Percentiles rank a stretch among this genome's conserved stretches.
Conservation (phyloP, 2,329 filamentous ascomycete species). For the Fusarium nematophilum region DNA sequence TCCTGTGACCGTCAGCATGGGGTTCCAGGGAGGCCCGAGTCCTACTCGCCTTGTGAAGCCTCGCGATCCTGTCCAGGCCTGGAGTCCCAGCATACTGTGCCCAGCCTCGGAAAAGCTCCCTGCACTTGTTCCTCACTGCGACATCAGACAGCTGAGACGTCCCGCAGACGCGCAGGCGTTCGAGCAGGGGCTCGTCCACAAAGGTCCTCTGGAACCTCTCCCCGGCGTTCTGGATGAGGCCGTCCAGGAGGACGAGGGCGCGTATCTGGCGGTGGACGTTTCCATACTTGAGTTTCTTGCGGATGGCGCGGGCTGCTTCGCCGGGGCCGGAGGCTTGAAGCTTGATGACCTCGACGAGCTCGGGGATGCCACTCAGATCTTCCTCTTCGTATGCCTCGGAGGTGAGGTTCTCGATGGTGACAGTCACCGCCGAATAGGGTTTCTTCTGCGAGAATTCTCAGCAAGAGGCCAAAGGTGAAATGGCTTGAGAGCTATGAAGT, state of each 20-base stretch:
- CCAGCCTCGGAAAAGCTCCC: slow-evolving; percentile 89
- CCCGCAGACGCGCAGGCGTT: slow-evolving; percentile 88
- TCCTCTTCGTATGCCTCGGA: slow-evolving; percentile 91
- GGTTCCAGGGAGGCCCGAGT: background rate
- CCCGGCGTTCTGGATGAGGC: slow-evolving; percentile 93
- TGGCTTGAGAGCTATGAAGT: background rate
- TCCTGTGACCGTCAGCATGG: slow-evolving; percentile 55
- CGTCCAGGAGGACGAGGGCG: slow-evolving; percentile 89
- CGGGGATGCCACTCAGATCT: slow-evolving; percentile 89
- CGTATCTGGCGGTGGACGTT: slow-evolving; percentile 92
- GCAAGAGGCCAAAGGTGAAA: background rate
- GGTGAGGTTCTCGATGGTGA: slow-evolving; percentile 90
- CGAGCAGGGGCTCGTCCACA: slow-evolving; percentile 89
- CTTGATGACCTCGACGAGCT: slow-evolving; percentile 93
- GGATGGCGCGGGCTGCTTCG: slow-evolving; percentile 90
- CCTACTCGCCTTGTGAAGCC: slow-evolving; percentile 73
- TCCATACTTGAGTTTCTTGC: slow-evolving; percentile 99
- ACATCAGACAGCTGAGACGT: slow-evolving; percentile 86
- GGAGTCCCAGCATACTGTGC: slow-evolving; percentile 84
- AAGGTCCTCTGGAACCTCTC: slow-evolving; percentile 87
- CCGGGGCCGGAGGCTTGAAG: slow-evolving; percentile 87
- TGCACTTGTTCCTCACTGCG: slow-evolving; percentile 89
- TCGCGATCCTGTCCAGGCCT: slow-evolving; percentile 83
- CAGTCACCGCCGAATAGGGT: slow-evolving; percentile 93
- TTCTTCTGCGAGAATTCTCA: slow-evolving; percentile 61